Evolutionary conservation across 441 rosid species (phyloP).

Genomic region (Geranium incanum): DNA sequence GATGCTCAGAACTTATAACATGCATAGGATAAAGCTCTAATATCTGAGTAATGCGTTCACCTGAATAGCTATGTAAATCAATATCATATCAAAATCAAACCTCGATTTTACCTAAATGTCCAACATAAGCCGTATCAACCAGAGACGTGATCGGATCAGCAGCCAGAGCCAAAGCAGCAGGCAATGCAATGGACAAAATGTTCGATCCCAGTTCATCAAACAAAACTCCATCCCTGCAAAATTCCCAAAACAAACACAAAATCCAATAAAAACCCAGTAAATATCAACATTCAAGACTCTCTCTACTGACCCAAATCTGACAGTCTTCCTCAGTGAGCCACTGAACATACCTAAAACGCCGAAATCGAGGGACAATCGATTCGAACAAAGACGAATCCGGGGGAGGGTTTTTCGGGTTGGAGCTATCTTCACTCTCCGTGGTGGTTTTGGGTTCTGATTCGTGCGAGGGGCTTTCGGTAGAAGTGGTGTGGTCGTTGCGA

Average conservation of each 20-base stretch:
- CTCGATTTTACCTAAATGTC: constrained; percentile 57
- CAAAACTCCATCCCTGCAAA: constrained; percentile 35
- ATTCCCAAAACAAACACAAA: constrained; percentile 6
- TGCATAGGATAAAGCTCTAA: neutral
- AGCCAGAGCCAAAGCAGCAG: constrained; percentile 86
- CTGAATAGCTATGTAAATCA: neutral
- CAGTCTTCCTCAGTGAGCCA: neutral
- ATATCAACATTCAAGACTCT: neutral
- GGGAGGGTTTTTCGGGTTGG: constrained; percentile 21
- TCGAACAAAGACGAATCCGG: constrained; percentile 4
- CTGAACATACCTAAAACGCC: constrained; percentile 24
- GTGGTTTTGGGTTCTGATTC: constrained; percentile 6
- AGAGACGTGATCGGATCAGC: constrained; percentile 87
- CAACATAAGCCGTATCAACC: constrained; percentile 81
- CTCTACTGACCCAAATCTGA: neutral
- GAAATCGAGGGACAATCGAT: constrained; percentile 19
- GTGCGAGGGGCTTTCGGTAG: constrained; percentile 26
- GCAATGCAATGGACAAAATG: constrained; percentile 75
- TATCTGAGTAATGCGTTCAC: neutral
- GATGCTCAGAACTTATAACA: neutral
- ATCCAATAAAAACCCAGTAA: neutral
- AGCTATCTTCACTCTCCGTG: constrained; percentile 10
- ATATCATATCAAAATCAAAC: neutral
- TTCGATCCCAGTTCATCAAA: constrained; percentile 54
- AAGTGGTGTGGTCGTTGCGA: constrained; percentile 20